Base-by-base conservation (phyloP, 2,329 filamentous ascomycete genomes). In the Aspergillus fumigatus region DNA sequence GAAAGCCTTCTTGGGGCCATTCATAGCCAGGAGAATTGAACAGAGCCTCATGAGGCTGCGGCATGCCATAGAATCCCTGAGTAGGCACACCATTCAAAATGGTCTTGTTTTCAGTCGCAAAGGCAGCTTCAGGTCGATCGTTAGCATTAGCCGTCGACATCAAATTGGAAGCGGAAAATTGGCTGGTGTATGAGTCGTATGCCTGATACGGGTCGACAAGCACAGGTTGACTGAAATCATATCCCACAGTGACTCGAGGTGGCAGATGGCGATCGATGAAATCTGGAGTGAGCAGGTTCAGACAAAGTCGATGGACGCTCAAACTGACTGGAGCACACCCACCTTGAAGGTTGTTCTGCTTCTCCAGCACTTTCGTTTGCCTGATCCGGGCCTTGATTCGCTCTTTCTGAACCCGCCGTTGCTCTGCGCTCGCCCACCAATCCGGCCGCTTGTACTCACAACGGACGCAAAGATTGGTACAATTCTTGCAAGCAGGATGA, bases 351-450 rank as follows among this genome's bases (percentile, higher is more conserved):
- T 27, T 27, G 26, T 27, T 27, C 26, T 27, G 1, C 8, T 2
- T 27, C 2, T 27, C 26, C 26, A 27, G 2, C 65, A 95, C 82
- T 83, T 97, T 97, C 72, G 94, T 97, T 72, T 88, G 86, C 85
- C 96, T 97, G 81, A 99, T 97, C 75, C 93, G 90, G 76, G 89
- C 88, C 83, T 99, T 99, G 82, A 99, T 95, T 65, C 87, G 80
- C 72, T 97, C 94, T 79, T 97, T 99, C 74, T 97, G 91, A 55
- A 87, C 79, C 66, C 88, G 85, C 65, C 94, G 84, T 70, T 89
- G 86, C 62, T 96, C 92, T 70, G 89, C 89, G 81, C 94, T 97
- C 77, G 88, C 89, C 94, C 94, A 99, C 94, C 94, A 99, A 77
- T 89, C 85, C 40, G 94, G 94, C 70, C 92, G 82, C 82, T 96